Evolutionary conservation across 305 asterid genomes (phyloP).

Genomic region (Ajuga reptans): DNA sequence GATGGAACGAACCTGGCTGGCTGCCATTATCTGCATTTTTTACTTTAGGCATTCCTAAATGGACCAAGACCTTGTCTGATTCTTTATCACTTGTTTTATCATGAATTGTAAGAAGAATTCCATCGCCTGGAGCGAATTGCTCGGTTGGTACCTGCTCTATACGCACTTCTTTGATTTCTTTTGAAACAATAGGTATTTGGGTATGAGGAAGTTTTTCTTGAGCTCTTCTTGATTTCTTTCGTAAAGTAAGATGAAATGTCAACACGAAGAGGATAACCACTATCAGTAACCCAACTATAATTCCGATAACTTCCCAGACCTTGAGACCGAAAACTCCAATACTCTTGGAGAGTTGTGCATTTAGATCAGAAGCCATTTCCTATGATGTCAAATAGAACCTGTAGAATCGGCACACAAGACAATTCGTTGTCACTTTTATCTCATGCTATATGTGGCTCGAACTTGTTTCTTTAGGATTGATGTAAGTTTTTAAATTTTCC

Average conservation of each 20-base stretch:
- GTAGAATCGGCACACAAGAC: conserved; percentile 23
- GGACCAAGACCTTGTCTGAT: conserved; percentile 68
- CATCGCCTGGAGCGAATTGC: conserved; percentile 56
- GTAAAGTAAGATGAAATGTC: conserved; percentile 52
- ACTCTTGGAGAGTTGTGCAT: conserved; percentile 42
- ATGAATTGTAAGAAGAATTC: conserved; percentile 67
- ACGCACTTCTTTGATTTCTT: conserved; percentile 81
- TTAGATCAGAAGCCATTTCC: conserved; percentile 66
- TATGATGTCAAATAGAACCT: conserved; percentile 29
- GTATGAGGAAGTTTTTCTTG: conserved; percentile 44
- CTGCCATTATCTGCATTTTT: conserved; percentile 42
- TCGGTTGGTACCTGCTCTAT: conserved; percentile 66
- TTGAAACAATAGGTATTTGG: conserved; percentile 67
- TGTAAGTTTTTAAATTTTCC: not conserved
- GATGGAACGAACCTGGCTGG: conserved; percentile 59
- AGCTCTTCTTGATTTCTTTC: conserved; percentile 49
- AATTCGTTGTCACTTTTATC: conserved; percentile 21
- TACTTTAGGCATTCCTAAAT: conserved; percentile 52
- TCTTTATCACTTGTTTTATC: conserved; percentile 63
- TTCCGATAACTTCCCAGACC: conserved; percentile 80
- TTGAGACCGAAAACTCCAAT: conserved; percentile 52
- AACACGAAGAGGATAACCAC: conserved; percentile 52
- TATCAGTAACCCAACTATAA: conserved; percentile 54
- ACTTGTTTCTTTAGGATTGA: not conserved
- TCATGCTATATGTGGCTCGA: conserved; percentile 41